Base-by-base conservation (phyloP, 1,284 basidiomycete species). In the Marasmius sp. region DNA sequence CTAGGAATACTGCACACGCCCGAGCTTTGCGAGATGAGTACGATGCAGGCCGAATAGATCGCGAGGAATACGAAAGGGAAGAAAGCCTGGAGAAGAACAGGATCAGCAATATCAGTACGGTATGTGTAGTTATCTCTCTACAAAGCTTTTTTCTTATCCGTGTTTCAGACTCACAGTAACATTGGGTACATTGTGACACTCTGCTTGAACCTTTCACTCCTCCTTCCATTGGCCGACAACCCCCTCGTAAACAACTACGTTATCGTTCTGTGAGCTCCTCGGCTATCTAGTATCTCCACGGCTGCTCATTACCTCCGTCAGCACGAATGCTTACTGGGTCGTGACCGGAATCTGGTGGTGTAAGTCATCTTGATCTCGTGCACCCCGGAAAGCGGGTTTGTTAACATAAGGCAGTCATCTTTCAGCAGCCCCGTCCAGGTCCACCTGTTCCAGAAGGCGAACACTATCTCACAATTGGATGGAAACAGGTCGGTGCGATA, bases 91-190 rank as follows among this genome's bases (percentile, higher is more conserved):
- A 93, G 75, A 91, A 93, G 79, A 95, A 93, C 69, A 79, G 89
- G 59, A 91, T 95, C 63, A 90, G 90, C 69, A 95, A 95, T 68
- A 91, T 93, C 65, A 89, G 88, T 66, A 93, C 92, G 12, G 89
- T 94, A 60, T 65, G 84, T 69, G 7, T 8, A 10, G 5, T 14
- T 11, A 22, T 38, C 36, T 43, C 20, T 34, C 2, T 47, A 18
- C 37, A 57, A 2, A n/a, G 12, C 16, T 9, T 36, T 0, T 34
- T 16, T 71, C 64, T 67, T 67, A 53, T 48, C 34, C 61, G 34
- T 66, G 20, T 60, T 54, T 11, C 63, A 92, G 89, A 85, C 81
- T 57, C 89, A 93, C 69, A 91, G 86, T 71, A 93, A 91, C 69
- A 83, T 88, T 54, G 93, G 88, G 50, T 94, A 87, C 70, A 84